Evolutionary conservation across 2,329 filamentous ascomycete genomes (phyloP).

Genomic region (Tolypocladium endophyticum): DNA sequence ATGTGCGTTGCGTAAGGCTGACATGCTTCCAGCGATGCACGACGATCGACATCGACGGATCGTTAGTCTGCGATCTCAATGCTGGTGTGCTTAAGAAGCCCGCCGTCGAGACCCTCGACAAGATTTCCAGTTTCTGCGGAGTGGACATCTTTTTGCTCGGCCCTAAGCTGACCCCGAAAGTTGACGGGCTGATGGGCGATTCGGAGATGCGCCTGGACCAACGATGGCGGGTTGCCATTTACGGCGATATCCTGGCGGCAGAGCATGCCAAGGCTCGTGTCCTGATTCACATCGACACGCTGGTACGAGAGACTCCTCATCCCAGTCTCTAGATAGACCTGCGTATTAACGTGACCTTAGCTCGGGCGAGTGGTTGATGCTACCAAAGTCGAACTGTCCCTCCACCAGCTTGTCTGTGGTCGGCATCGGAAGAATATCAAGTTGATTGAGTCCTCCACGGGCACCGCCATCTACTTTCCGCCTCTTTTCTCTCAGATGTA

Average conservation of each 20-base stretch:
- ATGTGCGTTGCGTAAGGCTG: slow-evolving; percentile 2
- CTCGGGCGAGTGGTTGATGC: slow-evolving; percentile 66
- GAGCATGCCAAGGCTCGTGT: slow-evolving; percentile 96
- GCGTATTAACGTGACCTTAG: slow-evolving; percentile 26
- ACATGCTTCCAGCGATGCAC: slow-evolving; percentile 56
- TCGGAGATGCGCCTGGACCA: slow-evolving; percentile 79
- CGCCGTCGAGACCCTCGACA: slow-evolving; percentile 77
- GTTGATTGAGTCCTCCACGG: slow-evolving; percentile 87
- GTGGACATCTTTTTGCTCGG: slow-evolving; percentile 95
- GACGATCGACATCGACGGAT: slow-evolving; percentile 85
- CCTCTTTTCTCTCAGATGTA: slow-evolving; percentile 88
- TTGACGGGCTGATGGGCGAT: slow-evolving; percentile 64
- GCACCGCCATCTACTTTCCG: slow-evolving; percentile 96
- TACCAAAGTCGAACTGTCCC: slow-evolving; percentile 71
- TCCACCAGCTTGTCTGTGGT: slow-evolving; percentile 88
- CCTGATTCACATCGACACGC: slow-evolving; percentile 92
- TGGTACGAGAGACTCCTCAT: slow-evolving; percentile 40
- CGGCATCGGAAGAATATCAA: slow-evolving; percentile 97
- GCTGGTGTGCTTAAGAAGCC: slow-evolving; percentile 60
- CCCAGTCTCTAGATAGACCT: background rate
- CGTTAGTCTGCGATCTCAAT: slow-evolving; percentile 68
- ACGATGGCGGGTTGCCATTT: slow-evolving; percentile 85
- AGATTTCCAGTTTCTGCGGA: slow-evolving; percentile 77
- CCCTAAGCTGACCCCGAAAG: slow-evolving; percentile 74
- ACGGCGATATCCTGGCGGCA: slow-evolving; percentile 86